Percentiles rank a stretch among this genome's conserved stretches.
Evolutionary conservation across 495 filamentous ascomycete species (phyloP).

Genomic region (Talaromyces stipitatus): DNA sequence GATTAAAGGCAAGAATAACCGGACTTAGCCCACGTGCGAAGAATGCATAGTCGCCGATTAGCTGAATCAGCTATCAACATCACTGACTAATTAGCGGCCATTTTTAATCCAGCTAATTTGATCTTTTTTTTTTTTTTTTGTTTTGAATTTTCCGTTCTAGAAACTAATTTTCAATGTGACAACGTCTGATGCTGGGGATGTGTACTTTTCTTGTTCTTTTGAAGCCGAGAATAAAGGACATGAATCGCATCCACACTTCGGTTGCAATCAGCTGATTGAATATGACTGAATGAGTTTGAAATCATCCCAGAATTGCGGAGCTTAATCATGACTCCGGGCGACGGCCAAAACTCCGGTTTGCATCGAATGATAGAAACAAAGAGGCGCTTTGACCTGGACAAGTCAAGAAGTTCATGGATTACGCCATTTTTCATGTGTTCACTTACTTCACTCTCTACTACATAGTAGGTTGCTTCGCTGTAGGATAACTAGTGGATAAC

Average conservation of each 20-base stretch:
- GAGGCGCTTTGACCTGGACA: not conserved
- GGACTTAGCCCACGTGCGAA: not conserved
- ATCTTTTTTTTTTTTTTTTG: not conserved
- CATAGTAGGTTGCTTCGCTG: too few species aligned
- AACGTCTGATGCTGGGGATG: too few species aligned
- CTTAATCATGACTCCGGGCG: not conserved
- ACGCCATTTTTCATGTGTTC: too few species aligned
- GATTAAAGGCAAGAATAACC: not conserved
- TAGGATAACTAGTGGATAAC: too few species aligned
- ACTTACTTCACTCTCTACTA: too few species aligned
- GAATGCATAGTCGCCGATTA: not conserved
- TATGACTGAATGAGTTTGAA: not conserved
- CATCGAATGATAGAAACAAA: too few species aligned
- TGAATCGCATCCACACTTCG: too few species aligned
- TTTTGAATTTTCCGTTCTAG: too few species aligned
- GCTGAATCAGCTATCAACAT: not conserved
- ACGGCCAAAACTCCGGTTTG: not conserved
- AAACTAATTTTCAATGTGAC: too few species aligned
- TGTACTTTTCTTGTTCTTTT: too few species aligned
- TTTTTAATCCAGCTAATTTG: not conserved
- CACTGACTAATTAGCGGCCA: not conserved
- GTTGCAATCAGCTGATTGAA: too few species aligned
- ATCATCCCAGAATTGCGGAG: not conserved
- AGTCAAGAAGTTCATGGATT: not conserved
- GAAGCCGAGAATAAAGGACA: too few species aligned